Base-by-base conservation (phyloP, 2,329 filamentous ascomycete genomes). In the Rhynchosporium agropyri region DNA sequence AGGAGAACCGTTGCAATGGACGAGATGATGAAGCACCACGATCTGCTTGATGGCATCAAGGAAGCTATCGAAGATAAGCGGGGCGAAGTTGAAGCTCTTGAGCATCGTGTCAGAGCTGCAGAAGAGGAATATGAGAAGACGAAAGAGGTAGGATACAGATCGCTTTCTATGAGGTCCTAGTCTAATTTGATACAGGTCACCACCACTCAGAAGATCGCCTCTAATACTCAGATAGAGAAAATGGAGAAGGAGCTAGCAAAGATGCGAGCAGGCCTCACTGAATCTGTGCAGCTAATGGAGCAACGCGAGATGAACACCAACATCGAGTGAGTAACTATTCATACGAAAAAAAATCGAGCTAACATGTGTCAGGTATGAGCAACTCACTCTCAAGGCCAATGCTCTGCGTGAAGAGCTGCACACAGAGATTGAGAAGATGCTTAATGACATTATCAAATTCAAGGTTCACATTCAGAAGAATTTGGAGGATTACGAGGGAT, bases 171-270 rank as follows among this genome's bases (percentile, higher is more conserved):
- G 20, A 20, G 20, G 36, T 40, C 15, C 2, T 7, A 13, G 33
- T 31, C 28, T 6, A 58, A 8, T 3, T 31, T 20, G 15, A 15
- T 7, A 38, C 53, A 74, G 71, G 78, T 84, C 63, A 94, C 90
- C 7, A 90, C 85, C 51, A 91, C 92, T 20, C 92, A 97, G 75
- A 96, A 96, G 78, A 85, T 94, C 74, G 89, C 88, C 7, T 91
- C 89, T 2, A 95, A 98, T 74, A 87, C 93, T 8, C 94, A 98
- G 76, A 97, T 99, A 71, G 95, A 99, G 77, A 95, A 95, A 80
- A 96, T 97, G 89, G 95, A 99, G 78, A 97, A 97, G 77, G 93
- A 99, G 76, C 80, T 99, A n/a, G 90, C 91, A 53, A 91, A 92
- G 75, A 96, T 98, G 91, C 85, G 93, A 48, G 85, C 89, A 2